Evolutionary conservation across 2,329 filamentous ascomycete species (phyloP).

Genomic region (Apiospora kogelbergensis): DNA sequence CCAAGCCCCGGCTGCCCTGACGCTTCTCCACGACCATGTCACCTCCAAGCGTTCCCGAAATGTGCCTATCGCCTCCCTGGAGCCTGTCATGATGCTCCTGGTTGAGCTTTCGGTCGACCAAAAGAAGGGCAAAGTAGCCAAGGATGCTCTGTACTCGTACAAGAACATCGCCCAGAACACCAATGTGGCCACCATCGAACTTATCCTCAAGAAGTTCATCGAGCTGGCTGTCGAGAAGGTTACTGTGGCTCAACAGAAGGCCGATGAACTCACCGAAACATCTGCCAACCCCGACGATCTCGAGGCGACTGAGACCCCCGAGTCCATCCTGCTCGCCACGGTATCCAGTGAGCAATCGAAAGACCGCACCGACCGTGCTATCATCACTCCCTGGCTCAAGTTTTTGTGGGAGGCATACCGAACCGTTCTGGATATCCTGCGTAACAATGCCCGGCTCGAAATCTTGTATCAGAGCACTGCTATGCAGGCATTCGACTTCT

Average conservation of each 20-base stretch:
- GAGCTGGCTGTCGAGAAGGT: conserved; percentile 96
- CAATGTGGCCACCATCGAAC: conserved; percentile 96
- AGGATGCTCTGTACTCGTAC: conserved; percentile 99
- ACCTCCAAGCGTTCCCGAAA: conserved; percentile 97
- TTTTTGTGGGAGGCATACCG: conserved; percentile 99
- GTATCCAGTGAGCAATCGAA: conserved; percentile 97
- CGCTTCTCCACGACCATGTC: conserved; percentile 97
- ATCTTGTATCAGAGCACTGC: conserved; percentile 98
- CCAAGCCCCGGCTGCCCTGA: conserved; percentile 88
- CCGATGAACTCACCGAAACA: conserved; percentile 84
- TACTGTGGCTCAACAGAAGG: conserved; percentile 91
- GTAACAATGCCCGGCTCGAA: conserved; percentile 97
- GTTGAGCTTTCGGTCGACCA: conserved; percentile 96
- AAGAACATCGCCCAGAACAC: conserved; percentile 99
- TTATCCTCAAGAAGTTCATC: conserved; percentile 97
- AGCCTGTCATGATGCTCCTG: conserved; percentile 97
- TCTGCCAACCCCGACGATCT: conserved; percentile 86
- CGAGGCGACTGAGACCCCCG: conserved; percentile 94
- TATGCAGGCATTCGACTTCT: conserved; percentile 98
- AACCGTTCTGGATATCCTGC: conserved; percentile 95
- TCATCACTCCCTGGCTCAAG: conserved; percentile 98
- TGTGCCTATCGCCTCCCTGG: conserved; percentile 91
- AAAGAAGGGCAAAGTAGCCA: conserved; percentile 96
- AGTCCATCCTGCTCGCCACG: conserved; percentile 95
- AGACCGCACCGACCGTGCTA: conserved; percentile 95